A percentile compares a stretch with the other conserved stretches of the same genome.
Conservation (phyloP, 2,329 filamentous ascomycete genomes). For the Macroventuria anomochaeta region DNA sequence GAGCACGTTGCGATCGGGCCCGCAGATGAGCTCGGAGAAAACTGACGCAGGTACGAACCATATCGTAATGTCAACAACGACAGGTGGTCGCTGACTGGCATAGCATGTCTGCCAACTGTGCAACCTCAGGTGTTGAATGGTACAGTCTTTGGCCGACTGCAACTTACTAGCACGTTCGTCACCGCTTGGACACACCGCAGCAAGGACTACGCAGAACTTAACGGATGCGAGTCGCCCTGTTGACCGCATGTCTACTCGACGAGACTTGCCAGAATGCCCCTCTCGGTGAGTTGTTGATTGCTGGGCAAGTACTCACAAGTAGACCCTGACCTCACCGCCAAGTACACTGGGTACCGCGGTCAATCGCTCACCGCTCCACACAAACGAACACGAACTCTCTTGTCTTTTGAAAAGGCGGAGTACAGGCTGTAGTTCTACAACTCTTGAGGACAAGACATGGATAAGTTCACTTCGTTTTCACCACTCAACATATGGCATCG, state of each 20-base stretch:
- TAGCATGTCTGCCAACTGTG: neutral
- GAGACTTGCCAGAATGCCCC: neutral
- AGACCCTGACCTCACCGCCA: constrained; percentile 5
- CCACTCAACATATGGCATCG: neutral
- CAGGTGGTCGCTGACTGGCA: neutral
- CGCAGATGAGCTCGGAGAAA: constrained; percentile 4
- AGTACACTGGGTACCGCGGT: neutral
- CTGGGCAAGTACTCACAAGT: neutral
- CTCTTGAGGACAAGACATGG: neutral
- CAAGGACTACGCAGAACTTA: neutral
- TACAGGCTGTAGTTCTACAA: neutral
- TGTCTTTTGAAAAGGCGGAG: too few species aligned
- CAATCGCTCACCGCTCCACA: constrained; percentile 6
- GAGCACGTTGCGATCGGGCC: constrained; percentile 9
- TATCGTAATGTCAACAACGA: neutral
- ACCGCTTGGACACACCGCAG: neutral
- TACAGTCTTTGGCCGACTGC: too few species aligned
- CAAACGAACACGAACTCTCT: too few species aligned
- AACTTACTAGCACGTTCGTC: neutral
- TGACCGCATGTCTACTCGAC: neutral
- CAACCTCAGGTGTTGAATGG: neutral
- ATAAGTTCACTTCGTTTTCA: neutral
- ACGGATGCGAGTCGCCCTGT: neutral
- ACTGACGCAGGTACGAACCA: constrained; percentile 17
- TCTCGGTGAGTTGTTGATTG: neutral